These are phyloP conservation scores for Olyra latifolia DNA, from an alignment of 176 grass and related monocot species.

Conservation along the genomic window DNA sequence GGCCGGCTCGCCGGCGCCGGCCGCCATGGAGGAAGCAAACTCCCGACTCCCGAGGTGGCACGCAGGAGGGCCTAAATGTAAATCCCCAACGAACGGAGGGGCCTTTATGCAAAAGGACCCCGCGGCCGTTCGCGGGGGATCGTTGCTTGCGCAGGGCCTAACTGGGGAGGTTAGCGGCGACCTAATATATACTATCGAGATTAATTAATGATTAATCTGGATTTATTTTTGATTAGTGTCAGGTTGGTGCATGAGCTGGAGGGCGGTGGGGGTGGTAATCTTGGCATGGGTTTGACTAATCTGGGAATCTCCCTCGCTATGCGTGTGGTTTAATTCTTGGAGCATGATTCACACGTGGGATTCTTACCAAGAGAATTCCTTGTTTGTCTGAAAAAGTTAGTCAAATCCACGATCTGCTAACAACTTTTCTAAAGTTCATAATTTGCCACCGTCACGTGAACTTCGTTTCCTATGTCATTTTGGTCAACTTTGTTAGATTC, in stretches of 20 bases:
- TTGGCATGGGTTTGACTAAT: slow-evolving; percentile 54
- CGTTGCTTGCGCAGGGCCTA: slow-evolving; percentile 2
- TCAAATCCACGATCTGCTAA: too few relatives aligned
- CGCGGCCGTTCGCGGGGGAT: neutral
- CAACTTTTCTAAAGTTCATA: too few relatives aligned
- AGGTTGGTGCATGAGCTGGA: neutral
- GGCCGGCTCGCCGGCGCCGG: neutral
- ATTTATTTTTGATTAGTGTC: neutral
- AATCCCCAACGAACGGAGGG: neutral
- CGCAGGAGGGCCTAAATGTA: neutral
- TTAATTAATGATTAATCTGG: neutral
- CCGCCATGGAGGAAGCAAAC: slow-evolving; percentile 12
- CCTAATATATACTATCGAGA: neutral
- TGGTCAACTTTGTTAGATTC: too few relatives aligned
- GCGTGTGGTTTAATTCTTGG: neutral
- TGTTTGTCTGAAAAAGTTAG: too few relatives aligned
- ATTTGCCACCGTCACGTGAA: too few relatives aligned
- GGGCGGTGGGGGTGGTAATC: slow-evolving; percentile 15
- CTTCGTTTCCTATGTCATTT: too few relatives aligned
- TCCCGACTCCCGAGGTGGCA: too few relatives aligned
- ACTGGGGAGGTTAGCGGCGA: neutral
- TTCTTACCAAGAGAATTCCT: too few relatives aligned
- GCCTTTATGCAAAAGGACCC: neutral
- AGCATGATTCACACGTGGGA: neutral
- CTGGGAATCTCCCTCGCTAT: slow-evolving; percentile 30